Base-by-base conservation (phyloP, 1,284 basidiomycete genomes). In the Sporisorium scitamineum region DNA sequence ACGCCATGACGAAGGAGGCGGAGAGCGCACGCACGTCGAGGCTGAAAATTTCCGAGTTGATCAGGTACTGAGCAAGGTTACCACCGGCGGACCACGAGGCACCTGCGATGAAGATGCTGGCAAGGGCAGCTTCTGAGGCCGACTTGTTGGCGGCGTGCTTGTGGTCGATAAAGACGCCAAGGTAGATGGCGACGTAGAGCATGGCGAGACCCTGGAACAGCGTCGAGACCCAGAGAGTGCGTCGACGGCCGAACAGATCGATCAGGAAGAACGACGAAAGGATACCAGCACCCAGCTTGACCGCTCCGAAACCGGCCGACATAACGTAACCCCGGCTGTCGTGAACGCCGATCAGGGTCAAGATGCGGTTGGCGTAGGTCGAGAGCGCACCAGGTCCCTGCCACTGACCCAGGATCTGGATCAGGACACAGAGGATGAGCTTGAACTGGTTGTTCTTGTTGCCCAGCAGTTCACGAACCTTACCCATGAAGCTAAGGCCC, bases 361-460 rank as follows among this genome's bases (percentile, higher is more conserved):
- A 37, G 57, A 76, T 76, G 5, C 72, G 68, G 64, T 70, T 76
- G 53, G 68, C 72, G 58, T 76, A 76, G 31, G 72, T 76, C 20
- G 72, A 70, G 11, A 76, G 68, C 31, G 72, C 72, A 60, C 72
- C 72, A 13, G 72, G 67, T 16, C 72, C 72, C 37, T 67, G 64
- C 67, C 63, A 76, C 45, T 76, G 72, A 44, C 67, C 72, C 22
- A 76, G 67, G 16, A 76, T 55, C 54, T 76, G 72, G 57, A 76
- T 76, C 8, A 62, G 53, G 2, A 70, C 42, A 53, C 67, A 70
- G 41, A 76, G 53, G 3, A 57, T 51, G 27, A 76, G 62, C 72
- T 76, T 76, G 68, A 67, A 70, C 54, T 70, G 72, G 64, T 76
- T 76, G 68, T 76, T 76, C 52, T 63, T 66, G 56, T 47, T 66